phyloP scores from a whole-genome alignment of 106 monocot species.

The Phalaenopsis aphrodite region DNA sequence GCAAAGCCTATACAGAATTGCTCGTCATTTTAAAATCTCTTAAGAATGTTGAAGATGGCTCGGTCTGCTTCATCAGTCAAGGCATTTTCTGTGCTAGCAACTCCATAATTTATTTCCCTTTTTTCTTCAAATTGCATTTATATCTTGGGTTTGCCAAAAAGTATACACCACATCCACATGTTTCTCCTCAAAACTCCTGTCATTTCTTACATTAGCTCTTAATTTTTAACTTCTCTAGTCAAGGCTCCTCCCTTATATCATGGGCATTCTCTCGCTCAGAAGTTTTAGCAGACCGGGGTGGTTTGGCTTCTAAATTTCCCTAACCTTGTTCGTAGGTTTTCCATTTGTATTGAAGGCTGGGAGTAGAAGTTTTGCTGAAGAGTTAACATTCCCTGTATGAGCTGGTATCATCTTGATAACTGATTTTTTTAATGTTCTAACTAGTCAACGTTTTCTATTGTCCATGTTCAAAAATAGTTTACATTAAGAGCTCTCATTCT shows the following conservation, averaged over 20 bases:
- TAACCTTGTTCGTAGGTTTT: not conserved
- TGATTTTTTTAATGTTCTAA: not conserved
- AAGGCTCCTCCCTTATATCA: not conserved
- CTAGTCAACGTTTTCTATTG: not conserved
- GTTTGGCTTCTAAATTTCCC: not conserved
- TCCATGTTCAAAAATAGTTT: not conserved
- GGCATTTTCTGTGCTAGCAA: not conserved
- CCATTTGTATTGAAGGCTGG: not conserved
- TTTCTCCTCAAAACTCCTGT: not conserved
- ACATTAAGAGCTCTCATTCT: not conserved
- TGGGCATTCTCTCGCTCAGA: not conserved
- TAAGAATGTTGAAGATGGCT: not conserved
- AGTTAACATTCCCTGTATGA: not conserved
- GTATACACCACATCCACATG: not conserved
- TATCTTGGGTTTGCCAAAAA: not conserved
- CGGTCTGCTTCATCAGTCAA: not conserved
- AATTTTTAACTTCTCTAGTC: not conserved
- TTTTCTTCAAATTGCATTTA: not conserved
- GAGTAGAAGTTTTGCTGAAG: not conserved
- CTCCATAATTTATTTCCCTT: not conserved
- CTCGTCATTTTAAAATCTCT: not conserved
- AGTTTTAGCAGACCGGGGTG: not conserved
- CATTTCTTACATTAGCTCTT: not conserved
- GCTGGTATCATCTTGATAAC: not conserved
- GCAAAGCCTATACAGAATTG: not conserved